Conservation (phyloP, 106 monocot species). For the Allium cepa region DNA sequence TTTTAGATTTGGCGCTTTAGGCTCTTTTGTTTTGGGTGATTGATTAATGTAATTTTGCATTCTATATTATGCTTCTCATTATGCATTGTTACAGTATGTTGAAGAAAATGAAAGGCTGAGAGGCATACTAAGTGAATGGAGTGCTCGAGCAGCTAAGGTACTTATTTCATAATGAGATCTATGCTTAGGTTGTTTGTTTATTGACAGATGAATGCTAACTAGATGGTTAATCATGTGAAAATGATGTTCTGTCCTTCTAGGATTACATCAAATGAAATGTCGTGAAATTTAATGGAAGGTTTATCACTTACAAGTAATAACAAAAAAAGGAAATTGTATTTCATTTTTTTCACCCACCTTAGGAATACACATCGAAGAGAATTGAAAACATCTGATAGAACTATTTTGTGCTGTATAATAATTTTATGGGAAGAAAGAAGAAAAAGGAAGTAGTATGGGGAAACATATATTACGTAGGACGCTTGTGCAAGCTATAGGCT, state of each 20-base stretch:
- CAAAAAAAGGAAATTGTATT: background rate
- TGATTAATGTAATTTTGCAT: constrained; percentile 4
- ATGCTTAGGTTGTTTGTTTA: background rate
- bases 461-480: too few species aligned
- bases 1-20: background rate
- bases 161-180: background rate
- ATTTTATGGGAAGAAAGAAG: too few species aligned
- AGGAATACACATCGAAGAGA: background rate
- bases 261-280: too few species aligned
- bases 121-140: constrained; percentile 96
- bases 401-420: too few species aligned
- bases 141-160: constrained; percentile 96
- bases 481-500: too few species aligned
- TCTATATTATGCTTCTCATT: background rate
- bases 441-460: too few species aligned
- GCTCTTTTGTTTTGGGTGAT: background rate
- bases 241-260: background rate
- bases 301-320: background rate
- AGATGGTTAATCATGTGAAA: too few species aligned
- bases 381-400: too few species aligned
- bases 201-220: background rate
- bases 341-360: background rate
- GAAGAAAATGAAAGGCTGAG: constrained; percentile 95
- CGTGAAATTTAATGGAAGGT: background rate
- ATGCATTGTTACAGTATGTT: constrained; percentile 48